Evolutionary conservation across 805 yeast genomes (phyloP).

Genomic region (Isabelozyma heimii): DNA sequence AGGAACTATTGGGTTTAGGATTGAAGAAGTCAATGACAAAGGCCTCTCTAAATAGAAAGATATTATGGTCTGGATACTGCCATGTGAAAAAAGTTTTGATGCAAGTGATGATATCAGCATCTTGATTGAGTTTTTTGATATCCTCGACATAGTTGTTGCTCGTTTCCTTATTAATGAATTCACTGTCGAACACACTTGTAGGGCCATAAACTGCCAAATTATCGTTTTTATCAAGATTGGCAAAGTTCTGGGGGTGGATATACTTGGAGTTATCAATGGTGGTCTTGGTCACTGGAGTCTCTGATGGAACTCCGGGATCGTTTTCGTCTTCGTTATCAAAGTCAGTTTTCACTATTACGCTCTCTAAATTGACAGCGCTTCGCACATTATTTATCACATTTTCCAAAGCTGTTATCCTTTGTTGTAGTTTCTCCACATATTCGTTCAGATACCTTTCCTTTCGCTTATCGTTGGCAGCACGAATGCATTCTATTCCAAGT

Average conservation of each 20-base stretch:
- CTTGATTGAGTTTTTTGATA: conserved; percentile 29
- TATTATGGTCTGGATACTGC: conserved; percentile 63
- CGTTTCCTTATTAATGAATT: conserved; percentile 14
- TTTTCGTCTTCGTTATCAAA: not conserved
- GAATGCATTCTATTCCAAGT: conserved; percentile 43
- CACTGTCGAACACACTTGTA: conserved; percentile 41
- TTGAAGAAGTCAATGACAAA: conserved; percentile 59
- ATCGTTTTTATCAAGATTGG: conserved; percentile 13
- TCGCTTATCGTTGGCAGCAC: conserved; percentile 47
- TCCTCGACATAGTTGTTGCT: conserved; percentile 7
- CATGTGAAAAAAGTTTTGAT: conserved; percentile 51
- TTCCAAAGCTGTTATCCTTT: conserved; percentile 18
- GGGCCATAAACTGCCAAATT: conserved; percentile 44
- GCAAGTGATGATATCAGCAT: conserved; percentile 34
- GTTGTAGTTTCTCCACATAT: conserved; percentile 47
- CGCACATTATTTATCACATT: not conserved
- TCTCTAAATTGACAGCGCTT: not conserved
- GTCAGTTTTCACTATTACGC: not conserved
- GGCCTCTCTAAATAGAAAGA: conserved; percentile 63
- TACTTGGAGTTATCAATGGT: conserved; percentile 1
- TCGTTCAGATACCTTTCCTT: conserved; percentile 48
- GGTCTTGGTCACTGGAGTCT: conserved; percentile 1
- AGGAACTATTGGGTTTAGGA: conserved; percentile 48
- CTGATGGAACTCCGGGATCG: not conserved
- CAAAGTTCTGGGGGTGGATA: not conserved